Evolutionary conservation across 2,329 filamentous ascomycete genomes (phyloP), one percentile per base, ranked within the genome.

Genomic region (Pleomassaria siparia): DNA sequence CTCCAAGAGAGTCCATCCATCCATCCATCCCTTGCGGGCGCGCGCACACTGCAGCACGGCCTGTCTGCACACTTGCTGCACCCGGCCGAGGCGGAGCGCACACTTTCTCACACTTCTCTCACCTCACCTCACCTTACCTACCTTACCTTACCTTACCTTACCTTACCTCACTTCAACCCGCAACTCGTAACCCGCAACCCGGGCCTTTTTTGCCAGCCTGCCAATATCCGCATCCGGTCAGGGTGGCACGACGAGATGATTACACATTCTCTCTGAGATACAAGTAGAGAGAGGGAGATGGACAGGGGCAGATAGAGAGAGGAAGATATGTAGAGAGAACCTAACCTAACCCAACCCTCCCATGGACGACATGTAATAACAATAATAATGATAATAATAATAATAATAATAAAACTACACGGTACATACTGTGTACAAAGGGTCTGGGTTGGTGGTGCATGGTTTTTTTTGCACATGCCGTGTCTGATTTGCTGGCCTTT

Each of bases 391-490:
- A n/a, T n/a, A n/a, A n/a, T n/a, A n/a, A n/a, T n/a, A n/a, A n/a
- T n/a, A n/a, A n/a, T n/a, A 53, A 41, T 54, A 53, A 32, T 54
- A 51, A 56, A 51, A 53, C 24, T 4, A 6, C 33, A 22, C 33
- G 6, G 6, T 20, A 6, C 13, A 12, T 53, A 58, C 53, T 57
- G 58, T 54, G 32, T 41, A 39, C 50, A 49, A 53, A 48, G 50
- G 59, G 59, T 58, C 61, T 64, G 57, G 57, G 61, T 54, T 53
- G 54, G 51, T 56, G 45, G 49, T 49, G 54, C 47, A 46, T 53
- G 37, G 57, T 52, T 51, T 56, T 55, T 64, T 58, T 57, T 60
- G 58, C 53, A 43, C 57, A 58, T 63, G 59, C 54, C 63, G 60
- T 67, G 60, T 58, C 58, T 64, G 61, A 62, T 59, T 53, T 56